phyloP scores from a whole-genome alignment of 768 basidiomycete genomes.

The Panaeolus papilionaceus region DNA sequence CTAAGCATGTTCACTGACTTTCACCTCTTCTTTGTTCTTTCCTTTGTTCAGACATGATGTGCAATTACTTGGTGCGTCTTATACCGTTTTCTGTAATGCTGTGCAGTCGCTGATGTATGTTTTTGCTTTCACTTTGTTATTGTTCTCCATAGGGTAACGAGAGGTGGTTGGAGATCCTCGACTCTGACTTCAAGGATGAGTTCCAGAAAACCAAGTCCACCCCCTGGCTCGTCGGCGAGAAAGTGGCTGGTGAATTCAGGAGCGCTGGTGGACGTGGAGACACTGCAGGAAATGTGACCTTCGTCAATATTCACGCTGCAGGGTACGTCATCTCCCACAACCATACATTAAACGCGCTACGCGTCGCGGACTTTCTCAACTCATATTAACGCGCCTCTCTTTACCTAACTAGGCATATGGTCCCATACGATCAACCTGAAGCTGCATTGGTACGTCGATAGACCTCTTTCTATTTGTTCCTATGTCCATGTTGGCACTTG shows the following conservation, averaged over 20 bases:
- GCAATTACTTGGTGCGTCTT: conserved; percentile 73
- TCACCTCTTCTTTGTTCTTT: conserved; percentile 11
- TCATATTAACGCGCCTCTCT: conserved; percentile 7
- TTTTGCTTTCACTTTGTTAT: not conserved
- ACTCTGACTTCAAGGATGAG: conserved; percentile 65
- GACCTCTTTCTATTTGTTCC: not conserved
- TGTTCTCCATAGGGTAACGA: conserved; percentile 68
- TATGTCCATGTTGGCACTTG: not conserved
- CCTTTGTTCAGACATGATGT: conserved; percentile 71
- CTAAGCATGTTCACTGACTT: conserved; percentile 25
- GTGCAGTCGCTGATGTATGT: not conserved
- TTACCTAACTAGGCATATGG: conserved; percentile 69
- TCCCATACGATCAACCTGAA: conserved; percentile 86
- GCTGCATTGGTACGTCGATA: conserved; percentile 66
- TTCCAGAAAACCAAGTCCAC: conserved; percentile 55
- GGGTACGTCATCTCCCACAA: conserved; percentile 57
- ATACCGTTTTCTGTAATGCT: conserved; percentile 3
- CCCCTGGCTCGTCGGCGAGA: conserved; percentile 62
- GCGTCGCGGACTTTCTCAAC: conserved; percentile 14
- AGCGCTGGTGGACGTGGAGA: conserved; percentile 67
- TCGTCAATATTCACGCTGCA: conserved; percentile 77
- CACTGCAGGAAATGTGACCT: conserved; percentile 84
- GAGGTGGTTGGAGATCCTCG: conserved; percentile 73
- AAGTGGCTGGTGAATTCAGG: conserved; percentile 70
- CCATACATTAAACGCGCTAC: not conserved